phyloP scores from a whole-genome alignment of 768 basidiomycete species.

The Suillus americanus region DNA sequence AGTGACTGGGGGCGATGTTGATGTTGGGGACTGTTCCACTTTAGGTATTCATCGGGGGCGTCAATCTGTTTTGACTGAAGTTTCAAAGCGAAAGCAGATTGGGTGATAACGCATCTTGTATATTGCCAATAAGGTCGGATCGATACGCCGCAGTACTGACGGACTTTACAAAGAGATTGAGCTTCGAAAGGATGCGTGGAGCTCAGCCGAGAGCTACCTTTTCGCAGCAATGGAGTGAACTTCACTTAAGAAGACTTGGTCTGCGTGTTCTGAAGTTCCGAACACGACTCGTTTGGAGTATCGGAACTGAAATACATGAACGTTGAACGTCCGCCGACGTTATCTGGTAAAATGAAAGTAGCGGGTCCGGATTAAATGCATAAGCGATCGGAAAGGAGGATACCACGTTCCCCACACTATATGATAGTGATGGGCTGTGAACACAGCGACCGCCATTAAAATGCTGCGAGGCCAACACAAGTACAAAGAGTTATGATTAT shows the following conservation, averaged over 20 bases:
- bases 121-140: neutral
- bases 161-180: neutral
- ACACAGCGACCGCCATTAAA: neutral
- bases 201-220: neutral
- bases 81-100: neutral
- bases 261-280: neutral
- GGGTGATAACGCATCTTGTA: neutral
- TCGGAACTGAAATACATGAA: constrained; percentile 3
- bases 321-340: constrained; percentile 2
- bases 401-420: neutral
- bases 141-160: neutral
- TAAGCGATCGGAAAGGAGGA: constrained; percentile 3
- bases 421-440: neutral
- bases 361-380: neutral
- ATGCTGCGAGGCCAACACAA: neutral
- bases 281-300: neutral
- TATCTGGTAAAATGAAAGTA: constrained; percentile 3
- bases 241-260: neutral
- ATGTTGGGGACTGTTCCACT: neutral
- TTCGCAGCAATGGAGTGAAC: neutral
- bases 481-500: constrained; percentile 8
- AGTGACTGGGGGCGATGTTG: no score
- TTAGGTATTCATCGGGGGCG: neutral
- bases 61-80: neutral
- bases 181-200: constrained; percentile 1